Evolutionary conservation across 805 yeast genomes (phyloP), one percentile per base, ranked within the genome.

Genomic region (Candida andamanensis): DNA sequence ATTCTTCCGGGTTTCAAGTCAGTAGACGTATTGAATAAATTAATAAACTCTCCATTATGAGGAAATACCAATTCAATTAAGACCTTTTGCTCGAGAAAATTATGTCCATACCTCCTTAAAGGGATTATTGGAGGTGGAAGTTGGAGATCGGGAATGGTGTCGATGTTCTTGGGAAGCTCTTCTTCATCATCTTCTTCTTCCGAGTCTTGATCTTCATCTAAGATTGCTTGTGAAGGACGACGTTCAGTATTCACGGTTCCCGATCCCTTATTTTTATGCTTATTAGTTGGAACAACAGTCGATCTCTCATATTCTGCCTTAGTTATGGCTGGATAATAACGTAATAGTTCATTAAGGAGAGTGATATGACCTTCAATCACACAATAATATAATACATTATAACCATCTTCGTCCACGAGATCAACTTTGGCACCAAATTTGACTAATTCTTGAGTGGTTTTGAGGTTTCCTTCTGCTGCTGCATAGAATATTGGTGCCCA

Each of bases 121-220:
- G 98, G 98, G 30, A 92, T 77, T 33, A 92, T 85, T 3, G 98
- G 98, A 1, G 98, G 98, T 1, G 98, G 98, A 36, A 92, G 67
- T 15, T 87, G 76, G 29, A 92, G 70, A 47, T 86, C 95, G 0
- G 98, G 97, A 33, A 92, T 90, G 12, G 78, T 70, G 43, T 86
- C 95, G 6, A 75, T 62, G 23, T 63, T 67, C 15, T 29, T 57
- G 46, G 28, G 30, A n/a, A 47, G 28, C 20, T 51, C 54, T 4
- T 55, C 65, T 33, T 64, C 58, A 36, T 65, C 67, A 37, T 64
- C 70, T 20, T 63, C 60, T 31, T 61, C 66, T 20, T 56, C 38
- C 10, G 10, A 8, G 11, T 19, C 22, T 19, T 19, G 22, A 36
- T 47, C 43, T 2, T 49, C 60, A 15, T 45, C 56, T 16, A 53